Evolutionary conservation across 352 stramenopile genomes (phyloP), one percentile per base, ranked within the genome.

Genomic region (Phytopythium montanum): DNA sequence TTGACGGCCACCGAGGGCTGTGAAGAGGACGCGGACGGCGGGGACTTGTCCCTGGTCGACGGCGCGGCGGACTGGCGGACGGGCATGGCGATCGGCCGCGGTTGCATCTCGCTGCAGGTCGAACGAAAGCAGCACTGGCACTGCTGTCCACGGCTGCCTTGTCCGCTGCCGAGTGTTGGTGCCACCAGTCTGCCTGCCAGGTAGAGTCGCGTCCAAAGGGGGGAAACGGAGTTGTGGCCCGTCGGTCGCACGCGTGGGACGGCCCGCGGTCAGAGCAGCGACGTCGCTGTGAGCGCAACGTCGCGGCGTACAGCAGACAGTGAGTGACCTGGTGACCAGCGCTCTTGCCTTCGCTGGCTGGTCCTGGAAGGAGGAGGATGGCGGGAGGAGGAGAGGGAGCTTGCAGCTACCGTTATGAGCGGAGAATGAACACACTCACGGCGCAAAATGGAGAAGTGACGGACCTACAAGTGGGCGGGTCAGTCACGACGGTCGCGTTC

Each of bases 221-320:
- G 39, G 9, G 14, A 46, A 26, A 1, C 7, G 39, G 18, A 13
- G 0, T 7, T 3, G 19, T 46, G 39, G 39, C 44, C 44, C 44
- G 44, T 51, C 45, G 45, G 45, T n/a, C 45, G 45, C 45, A 33
- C 26, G 45, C 26, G 45, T 52, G 45, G 45, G 45, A 52, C 45
- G 25, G 25, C 3, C 39, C 19, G 12, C 25, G 23, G 21, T 26
- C 42, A 49, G 25, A 48, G 25, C n/a, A 29, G 42, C 42, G 9
- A 21, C n/a, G 39, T n/a, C n/a, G n/a, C n/a, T n/a, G n/a, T n/a
- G n/a, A n/a, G n/a, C 36, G 14, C 39, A 46, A 19, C 25, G 39
- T 46, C 39, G 18, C 19, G 21, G 39, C 25, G 12, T 10, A n/a
- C n/a, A n/a, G n/a, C n/a, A n/a, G n/a, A n/a, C n/a, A n/a, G n/a